phyloP scores from a whole-genome alignment of 148 eudicot genomes.

The Rhododendron simsii region DNA sequence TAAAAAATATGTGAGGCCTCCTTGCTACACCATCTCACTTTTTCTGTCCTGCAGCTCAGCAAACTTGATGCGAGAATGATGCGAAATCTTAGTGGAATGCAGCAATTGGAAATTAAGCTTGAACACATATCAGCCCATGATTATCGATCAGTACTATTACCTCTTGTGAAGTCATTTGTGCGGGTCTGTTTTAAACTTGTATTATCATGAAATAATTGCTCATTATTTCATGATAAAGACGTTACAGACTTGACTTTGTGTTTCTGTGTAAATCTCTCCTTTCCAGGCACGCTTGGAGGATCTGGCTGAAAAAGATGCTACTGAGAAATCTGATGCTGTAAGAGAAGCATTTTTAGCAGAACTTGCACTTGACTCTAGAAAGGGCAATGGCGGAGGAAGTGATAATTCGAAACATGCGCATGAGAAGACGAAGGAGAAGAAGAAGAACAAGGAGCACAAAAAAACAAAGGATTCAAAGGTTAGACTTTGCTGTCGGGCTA shows the following conservation, averaged over 20 bases:
- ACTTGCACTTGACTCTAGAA: slow-evolving; percentile 88
- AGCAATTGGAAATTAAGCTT: slow-evolving; percentile 71
- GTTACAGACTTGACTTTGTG: background rate
- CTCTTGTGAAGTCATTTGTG: slow-evolving; percentile 69
- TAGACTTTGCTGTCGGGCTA: slow-evolving; percentile 12
- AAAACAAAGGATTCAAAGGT: slow-evolving; percentile 82
- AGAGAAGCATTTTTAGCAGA: slow-evolving; percentile 96
- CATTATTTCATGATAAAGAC: background rate
- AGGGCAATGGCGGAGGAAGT: slow-evolving; percentile 39
- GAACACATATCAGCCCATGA: slow-evolving; percentile 59
- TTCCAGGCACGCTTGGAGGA: slow-evolving; percentile 81
- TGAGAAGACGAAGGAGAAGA: slow-evolving; percentile 80
- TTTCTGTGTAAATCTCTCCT: slow-evolving; percentile 7
- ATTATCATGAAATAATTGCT: no score
- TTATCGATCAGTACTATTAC: slow-evolving; percentile 59
- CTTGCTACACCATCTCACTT: slow-evolving; percentile 29
- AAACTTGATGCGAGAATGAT: slow-evolving; percentile 78
- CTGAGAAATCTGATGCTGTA: slow-evolving; percentile 96
- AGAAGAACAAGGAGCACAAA: slow-evolving; percentile 58
- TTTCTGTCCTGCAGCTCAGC: slow-evolving; percentile 63
- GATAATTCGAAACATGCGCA: slow-evolving; percentile 50
- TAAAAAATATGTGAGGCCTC: background rate
- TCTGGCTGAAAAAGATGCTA: slow-evolving; percentile 90
- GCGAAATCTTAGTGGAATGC: slow-evolving; percentile 58
- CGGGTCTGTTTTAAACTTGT: slow-evolving; percentile 51